Base-by-base conservation (phyloP, 176 grass and related monocot species). In the Musa troglodytarum region DNA sequence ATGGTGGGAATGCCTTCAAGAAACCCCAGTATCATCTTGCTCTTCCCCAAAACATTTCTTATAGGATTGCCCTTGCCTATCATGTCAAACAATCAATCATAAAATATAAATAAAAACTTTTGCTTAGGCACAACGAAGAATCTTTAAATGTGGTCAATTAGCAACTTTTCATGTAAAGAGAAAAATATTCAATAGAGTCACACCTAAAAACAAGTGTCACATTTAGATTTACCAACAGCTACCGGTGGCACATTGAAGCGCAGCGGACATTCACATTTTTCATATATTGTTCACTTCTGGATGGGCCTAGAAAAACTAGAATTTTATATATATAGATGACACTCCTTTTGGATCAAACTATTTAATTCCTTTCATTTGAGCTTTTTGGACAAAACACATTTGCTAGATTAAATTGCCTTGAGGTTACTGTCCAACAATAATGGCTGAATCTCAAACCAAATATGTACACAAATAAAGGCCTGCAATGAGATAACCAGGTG, bases 11-110 rank as follows among this genome's bases (percentile, higher is more conserved):
- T 90, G 23, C 89, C 84, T 93, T 98, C 94, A 83, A 82, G 83
- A 78, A 98, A 88, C 57, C 90, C 94, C 71, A 98, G 80, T 78
- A 98, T 91, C 94, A 91, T 98, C 78, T 93, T 93, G 86, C 90
- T 98, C 82, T 87, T 98, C 81, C 90, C 90, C 72, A 93, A 77
- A 54, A 98, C 83, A 91, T 87, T 84, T 79, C 90, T 98, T 53
- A 81, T 65, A 76, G 94, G 90, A 68, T 84, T 87, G 54, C 89
- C 94, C 78, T 93, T 98, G 63, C 94, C 94, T 98, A 71, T 74
- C 80, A 83, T 57, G 72, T 85, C 23, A 85, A 79, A 68, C 67
- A 78, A 58, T 72, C 23, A 56, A 57, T 57, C 34, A 52, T 53
- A 23, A 52, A 61, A 20, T 25, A 54, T 73, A 62, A 10, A 56